Base-by-base conservation (phyloP, 2,329 filamentous ascomycete genomes). In the Clarireedia homoeocarpa region DNA sequence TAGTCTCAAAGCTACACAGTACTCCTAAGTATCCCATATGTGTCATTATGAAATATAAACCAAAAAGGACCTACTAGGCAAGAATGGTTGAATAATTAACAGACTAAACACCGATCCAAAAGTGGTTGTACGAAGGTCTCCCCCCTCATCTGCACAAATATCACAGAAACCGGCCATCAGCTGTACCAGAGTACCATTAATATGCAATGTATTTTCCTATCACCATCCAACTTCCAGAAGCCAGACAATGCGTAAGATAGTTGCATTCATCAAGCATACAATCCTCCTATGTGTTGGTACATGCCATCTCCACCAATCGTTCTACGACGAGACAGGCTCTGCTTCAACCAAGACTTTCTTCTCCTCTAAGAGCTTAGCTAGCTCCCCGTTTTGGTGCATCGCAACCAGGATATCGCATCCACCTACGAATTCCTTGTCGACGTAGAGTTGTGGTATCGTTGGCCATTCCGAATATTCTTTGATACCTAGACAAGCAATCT, bases 391-490 rank as follows among this genome's bases (percentile, higher is more conserved):
- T 74, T 96, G 89, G 75, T 97, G 92, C 94, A 99, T 97, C 2
- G 86, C 88, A 71, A 97, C 86, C 65, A 99, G 73, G 62, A 99
- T 99, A 72, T 99, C 94, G 71, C 91, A 96, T n/a, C 94, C 94
- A 55, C 94, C 94, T 48, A 99, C 79, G 70, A 99, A 99, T 71
- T 99, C 92, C 75, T 92, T 92, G 61, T 95, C 84, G 51, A 99
- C 79, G 73, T 97, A 99, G 17, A 99, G 80, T 73, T 99, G 94
- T 6, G 94, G 94, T 70, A 99, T 97, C 20, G 94, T 99, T 14
- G 94, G 94, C 94, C 94, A 99, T 71, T 97, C 94, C 1, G 91
- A 96, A 78, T 94, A 99, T 74, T 99, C 92, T 76, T 99, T 99
- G 76, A 99, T 96, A 52, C 94, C 92, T 91, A 46, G 23, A 12